These are phyloP conservation scores for Odontarrhena argentea DNA, from an alignment of 345 rosid species.

Conservation along the genomic window DNA sequence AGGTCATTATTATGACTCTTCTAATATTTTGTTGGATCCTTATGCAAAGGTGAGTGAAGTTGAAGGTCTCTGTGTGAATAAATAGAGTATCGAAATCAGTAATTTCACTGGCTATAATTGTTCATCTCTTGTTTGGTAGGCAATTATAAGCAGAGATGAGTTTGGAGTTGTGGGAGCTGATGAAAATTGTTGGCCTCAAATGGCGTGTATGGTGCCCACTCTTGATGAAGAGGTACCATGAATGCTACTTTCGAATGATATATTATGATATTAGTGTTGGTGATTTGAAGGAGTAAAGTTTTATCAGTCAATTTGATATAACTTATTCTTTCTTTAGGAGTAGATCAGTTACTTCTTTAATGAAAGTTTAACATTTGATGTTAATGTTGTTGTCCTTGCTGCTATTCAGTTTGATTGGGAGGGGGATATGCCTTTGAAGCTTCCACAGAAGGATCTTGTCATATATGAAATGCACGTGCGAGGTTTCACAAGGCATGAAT, in stretches of 20 bases:
- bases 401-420: slow-evolving; percentile 92
- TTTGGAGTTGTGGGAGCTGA: slow-evolving; percentile 72
- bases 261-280: background rate
- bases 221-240: slow-evolving; percentile 61
- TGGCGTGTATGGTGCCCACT: slow-evolving; percentile 84
- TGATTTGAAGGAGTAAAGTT: background rate
- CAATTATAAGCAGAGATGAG: slow-evolving; percentile 80
- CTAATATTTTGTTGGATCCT: slow-evolving; percentile 79
- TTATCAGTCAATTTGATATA: background rate
- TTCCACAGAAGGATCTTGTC: slow-evolving; percentile 74
- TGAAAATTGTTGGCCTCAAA: slow-evolving; percentile 86
- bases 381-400: background rate
- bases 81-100: background rate
- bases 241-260: slow-evolving; percentile 5
- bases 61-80: background rate
- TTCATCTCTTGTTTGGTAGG: slow-evolving; percentile 47
- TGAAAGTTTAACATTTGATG: background rate
- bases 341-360: slow-evolving; percentile 13
- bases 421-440: slow-evolving; percentile 84
- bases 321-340: background rate
- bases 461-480: slow-evolving; percentile 95
- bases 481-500: slow-evolving; percentile 86
- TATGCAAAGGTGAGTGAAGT: slow-evolving; percentile 69
- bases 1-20: slow-evolving; percentile 67
- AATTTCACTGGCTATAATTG: background rate